Conservation (phyloP, 805 yeast genomes). For the Ogataea minuta region DNA sequence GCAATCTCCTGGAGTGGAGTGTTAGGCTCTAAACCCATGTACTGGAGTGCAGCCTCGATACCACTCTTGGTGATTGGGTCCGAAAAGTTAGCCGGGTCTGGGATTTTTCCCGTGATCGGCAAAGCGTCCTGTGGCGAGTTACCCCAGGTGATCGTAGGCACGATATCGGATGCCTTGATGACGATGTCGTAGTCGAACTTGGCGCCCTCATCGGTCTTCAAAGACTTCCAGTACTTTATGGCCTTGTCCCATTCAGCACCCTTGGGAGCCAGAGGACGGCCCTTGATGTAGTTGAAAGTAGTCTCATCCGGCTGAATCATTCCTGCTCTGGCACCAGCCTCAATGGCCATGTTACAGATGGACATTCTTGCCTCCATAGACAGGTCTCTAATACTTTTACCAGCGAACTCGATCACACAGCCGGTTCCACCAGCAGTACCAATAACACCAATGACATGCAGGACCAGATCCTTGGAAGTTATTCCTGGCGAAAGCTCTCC, state of each 20-base stretch:
- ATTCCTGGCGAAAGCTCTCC: constrained; percentile 87
- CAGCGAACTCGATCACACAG: constrained; percentile 93
- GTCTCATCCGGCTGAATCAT: constrained; percentile 95
- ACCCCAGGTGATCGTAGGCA: constrained; percentile 99
- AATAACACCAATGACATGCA: constrained; percentile 92
- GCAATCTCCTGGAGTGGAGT: constrained; percentile 71
- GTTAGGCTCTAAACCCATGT: constrained; percentile 88
- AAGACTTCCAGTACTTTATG: constrained; percentile 82
- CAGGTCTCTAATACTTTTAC: constrained; percentile 84
- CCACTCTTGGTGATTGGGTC: constrained; percentile 79
- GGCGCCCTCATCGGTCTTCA: constrained; percentile 88
- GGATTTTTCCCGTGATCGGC: constrained; percentile 87
- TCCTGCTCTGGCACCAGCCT: constrained; percentile 99
- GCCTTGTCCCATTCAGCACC: constrained; percentile 97
- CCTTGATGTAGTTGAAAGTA: constrained; percentile 86
- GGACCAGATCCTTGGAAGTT: constrained; percentile 91
- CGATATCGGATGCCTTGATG: constrained; percentile 78
- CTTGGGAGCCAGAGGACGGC: constrained; percentile 91
- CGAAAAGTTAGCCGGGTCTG: constrained; percentile 74
- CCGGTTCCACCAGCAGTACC: constrained; percentile 99
- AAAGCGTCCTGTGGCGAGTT: constrained; percentile 98
- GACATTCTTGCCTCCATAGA: constrained; percentile 99
- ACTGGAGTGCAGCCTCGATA: constrained; percentile 86
- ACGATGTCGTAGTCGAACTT: constrained; percentile 79
- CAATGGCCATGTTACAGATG: constrained; percentile 98